Conservation (phyloP, 1,284 basidiomycete genomes). For the Clitocybe nebularis region DNA sequence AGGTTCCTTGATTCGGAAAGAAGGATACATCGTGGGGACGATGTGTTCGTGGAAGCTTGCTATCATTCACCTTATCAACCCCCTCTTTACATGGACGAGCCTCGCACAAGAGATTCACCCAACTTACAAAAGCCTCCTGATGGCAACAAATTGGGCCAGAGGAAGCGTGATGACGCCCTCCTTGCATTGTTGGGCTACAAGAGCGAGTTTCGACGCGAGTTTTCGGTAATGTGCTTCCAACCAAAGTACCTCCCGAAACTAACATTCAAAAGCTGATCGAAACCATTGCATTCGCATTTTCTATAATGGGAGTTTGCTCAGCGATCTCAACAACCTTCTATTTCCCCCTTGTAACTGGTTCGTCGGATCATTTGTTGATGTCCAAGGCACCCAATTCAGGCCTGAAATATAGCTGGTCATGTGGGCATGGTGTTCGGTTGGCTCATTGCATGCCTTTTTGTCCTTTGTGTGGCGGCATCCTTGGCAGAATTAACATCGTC, state of each 20-base stretch:
- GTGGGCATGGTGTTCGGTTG: constrained; percentile 77
- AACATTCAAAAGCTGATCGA: constrained; percentile 42
- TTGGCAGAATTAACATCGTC: constrained; percentile 71
- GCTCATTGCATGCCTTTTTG: constrained; percentile 69
- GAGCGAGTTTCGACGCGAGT: constrained; percentile 72
- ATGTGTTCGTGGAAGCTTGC: too few species aligned
- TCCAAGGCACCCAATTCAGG: constrained; percentile 36
- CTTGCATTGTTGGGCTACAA: constrained; percentile 48
- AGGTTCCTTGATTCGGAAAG: too few species aligned
- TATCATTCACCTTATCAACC: too few species aligned
- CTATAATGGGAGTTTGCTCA: constrained; percentile 72
- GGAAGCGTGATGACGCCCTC: not conserved
- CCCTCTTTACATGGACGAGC: not conserved
- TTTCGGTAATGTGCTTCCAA: constrained; percentile 34
- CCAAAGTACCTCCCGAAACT: not conserved
- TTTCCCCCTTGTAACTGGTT: not conserved
- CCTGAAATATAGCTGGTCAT: constrained; percentile 60
- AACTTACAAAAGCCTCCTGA: not conserved
- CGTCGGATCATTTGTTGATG: not conserved
- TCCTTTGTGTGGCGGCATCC: constrained; percentile 59
- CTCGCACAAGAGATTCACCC: not conserved
- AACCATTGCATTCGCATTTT: constrained; percentile 66
- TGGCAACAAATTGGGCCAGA: not conserved
- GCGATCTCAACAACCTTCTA: constrained; percentile 61
- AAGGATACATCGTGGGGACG: too few species aligned